Evolutionary conservation across 2,329 filamentous ascomycete species (phyloP).

Genomic region (Apiospora hydei): DNA sequence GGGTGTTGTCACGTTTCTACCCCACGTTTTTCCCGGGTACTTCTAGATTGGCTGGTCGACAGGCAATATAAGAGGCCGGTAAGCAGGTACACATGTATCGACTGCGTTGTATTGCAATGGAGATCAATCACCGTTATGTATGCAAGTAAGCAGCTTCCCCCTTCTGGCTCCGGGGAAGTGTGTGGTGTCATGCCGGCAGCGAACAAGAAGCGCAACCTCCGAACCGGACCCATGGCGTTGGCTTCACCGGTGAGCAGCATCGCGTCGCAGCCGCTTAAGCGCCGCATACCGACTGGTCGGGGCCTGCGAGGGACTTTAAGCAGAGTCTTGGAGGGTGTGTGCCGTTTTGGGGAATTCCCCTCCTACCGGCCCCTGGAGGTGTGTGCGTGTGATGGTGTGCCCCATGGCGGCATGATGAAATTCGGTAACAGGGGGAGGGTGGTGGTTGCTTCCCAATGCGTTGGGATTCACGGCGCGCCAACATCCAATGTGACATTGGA

Average conservation of each 20-base stretch:
- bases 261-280: slow-evolving; percentile 24
- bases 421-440: slow-evolving; percentile 13
- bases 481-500: not conserved
- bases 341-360: not conserved
- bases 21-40: not conserved
- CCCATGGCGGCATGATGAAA: slow-evolving; percentile 7
- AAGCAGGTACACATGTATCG: not conserved
- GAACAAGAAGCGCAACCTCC: not conserved
- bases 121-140: no score
- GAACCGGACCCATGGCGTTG: slow-evolving; percentile 18
- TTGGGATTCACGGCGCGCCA: slow-evolving; percentile 9
- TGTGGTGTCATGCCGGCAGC: slow-evolving; percentile 12
- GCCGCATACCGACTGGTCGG: slow-evolving; percentile 18
- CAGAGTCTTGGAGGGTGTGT: not conserved
- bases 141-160: not conserved
- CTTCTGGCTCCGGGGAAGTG: slow-evolving; percentile 1
- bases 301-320: slow-evolving; percentile 18
- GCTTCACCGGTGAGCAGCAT: slow-evolving; percentile 24
- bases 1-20: slow-evolving; percentile 17
- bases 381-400: slow-evolving; percentile 1
- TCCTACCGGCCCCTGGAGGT: not conserved
- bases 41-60: not conserved
- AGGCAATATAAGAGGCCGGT: not conserved
- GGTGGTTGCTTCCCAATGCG: slow-evolving; percentile 4
- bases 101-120: no score